Conservation (phyloP, 2,329 filamentous ascomycete species). For the Pyrenophora teres region DNA sequence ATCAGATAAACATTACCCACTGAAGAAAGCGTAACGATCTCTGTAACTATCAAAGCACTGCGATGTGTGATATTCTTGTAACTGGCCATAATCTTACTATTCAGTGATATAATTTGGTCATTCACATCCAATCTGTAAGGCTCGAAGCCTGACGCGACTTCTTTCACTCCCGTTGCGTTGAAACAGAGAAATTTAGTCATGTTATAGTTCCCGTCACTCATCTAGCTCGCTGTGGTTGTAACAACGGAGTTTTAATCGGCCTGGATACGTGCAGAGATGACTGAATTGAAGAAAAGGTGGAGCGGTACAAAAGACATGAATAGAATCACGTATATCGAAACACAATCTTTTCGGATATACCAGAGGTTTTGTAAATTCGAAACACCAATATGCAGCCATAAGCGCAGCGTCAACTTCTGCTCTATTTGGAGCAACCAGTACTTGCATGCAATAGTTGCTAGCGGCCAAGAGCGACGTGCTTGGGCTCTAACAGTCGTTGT, state of each 20-base stretch:
- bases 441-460: conserved; percentile 39
- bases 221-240: conserved; percentile 18
- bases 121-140: neutral
- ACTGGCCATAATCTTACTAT: neutral
- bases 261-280: conserved; percentile 21
- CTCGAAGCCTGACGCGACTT: neutral
- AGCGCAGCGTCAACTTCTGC: conserved; percentile 29
- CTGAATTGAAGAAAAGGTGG: conserved; percentile 27
- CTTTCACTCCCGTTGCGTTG: neutral
- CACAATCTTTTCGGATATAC: conserved; percentile 2
- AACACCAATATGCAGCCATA: conserved; percentile 51
- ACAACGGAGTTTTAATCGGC: conserved; percentile 20
- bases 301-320: conserved; percentile 18
- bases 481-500: conserved; percentile 48
- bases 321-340: conserved; percentile 9
- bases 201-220: conserved; percentile 14
- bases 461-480: conserved; percentile 36
- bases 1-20: conserved; percentile 21
- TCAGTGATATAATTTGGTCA: neutral
- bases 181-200: conserved; percentile 5
- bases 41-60: conserved; percentile 17
- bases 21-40: conserved; percentile 16
- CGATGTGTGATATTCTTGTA: conserved; percentile 3
- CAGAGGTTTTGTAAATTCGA: conserved; percentile 32
- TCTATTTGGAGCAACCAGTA: conserved; percentile 27